Percentiles rank a stretch among this genome's conserved stretches.
Conservation (phyloP, 495 filamentous ascomycete genomes). For the Aspergillus leporis region DNA sequence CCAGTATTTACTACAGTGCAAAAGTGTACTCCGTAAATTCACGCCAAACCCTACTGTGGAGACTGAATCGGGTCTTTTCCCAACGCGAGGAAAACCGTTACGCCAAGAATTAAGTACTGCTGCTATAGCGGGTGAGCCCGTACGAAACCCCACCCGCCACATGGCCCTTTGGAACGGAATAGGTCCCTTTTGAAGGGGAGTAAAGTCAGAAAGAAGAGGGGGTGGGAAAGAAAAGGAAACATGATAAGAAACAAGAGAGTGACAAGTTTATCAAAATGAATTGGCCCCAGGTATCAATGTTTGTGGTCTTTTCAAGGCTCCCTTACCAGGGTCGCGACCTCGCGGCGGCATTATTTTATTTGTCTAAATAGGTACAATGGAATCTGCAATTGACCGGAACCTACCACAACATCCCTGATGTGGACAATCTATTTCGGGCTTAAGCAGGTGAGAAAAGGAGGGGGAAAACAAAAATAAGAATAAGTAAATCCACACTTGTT, state of each 20-base stretch:
- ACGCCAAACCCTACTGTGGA: conserved; percentile 13
- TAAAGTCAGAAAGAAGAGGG: background rate
- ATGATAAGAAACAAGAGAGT: conserved; percentile 7
- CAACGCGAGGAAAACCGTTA: conserved; percentile 37
- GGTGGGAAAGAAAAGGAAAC: background rate
- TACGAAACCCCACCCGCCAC: conserved; percentile 34
- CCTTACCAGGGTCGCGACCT: no score
- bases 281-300: background rate
- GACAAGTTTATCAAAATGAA: background rate
- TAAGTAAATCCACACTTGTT: background rate
- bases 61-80: conserved; percentile 19
- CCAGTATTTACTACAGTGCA: background rate
- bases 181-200: background rate
- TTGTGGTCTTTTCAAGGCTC: no score
- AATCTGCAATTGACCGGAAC: background rate
- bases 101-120: conserved; percentile 31
- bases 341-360: no score
- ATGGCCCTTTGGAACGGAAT: conserved; percentile 24
- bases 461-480: background rate
- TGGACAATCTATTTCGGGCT: background rate
- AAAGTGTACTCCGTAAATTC: background rate
- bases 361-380: background rate
- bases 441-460: background rate
- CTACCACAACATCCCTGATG: background rate
- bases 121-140: conserved; percentile 40